Evolutionary conservation across 805 yeast genomes (phyloP).

Genomic region (Debaryomyces hansenii): DNA sequence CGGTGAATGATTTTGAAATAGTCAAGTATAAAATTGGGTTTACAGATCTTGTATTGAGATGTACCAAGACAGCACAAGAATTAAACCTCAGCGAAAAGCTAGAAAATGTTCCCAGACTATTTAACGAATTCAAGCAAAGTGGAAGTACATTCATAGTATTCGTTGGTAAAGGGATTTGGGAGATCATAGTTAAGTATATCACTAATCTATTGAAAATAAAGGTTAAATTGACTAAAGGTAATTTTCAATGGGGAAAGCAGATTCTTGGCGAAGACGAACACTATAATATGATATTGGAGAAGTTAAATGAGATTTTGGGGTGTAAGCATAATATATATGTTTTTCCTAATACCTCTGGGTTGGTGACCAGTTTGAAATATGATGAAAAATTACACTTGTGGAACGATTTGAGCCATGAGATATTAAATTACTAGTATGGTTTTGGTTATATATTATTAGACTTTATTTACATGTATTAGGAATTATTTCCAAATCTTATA

Average conservation of each 20-base stretch:
- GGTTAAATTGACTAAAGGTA: conserved; percentile 19
- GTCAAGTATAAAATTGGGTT: conserved; percentile 56
- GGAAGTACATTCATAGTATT: conserved; percentile 51
- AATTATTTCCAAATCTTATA: conserved; percentile 31
- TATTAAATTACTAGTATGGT: conserved; percentile 5
- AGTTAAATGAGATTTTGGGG: conserved; percentile 13
- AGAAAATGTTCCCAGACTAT: conserved; percentile 52
- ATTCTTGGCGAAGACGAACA: conserved; percentile 16
- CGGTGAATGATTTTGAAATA: conserved; percentile 43
- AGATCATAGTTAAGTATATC: conserved; percentile 44
- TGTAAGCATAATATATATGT: conserved; percentile 45
- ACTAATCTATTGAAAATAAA: conserved; percentile 24
- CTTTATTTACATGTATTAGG: background rate
- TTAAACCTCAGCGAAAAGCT: conserved; percentile 52
- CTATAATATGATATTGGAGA: conserved; percentile 15
- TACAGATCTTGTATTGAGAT: conserved; percentile 66
- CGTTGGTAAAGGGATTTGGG: conserved; percentile 80
- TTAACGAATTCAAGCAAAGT: conserved; percentile 39
- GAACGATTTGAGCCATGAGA: conserved; percentile 37
- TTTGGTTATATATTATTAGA: background rate
- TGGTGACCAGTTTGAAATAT: conserved; percentile 53
- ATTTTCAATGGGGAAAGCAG: conserved; percentile 57
- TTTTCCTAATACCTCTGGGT: conserved; percentile 72
- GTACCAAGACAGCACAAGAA: conserved; percentile 60
- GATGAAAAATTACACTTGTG: conserved; percentile 49